A percentile compares a stretch with the other conserved stretches of the same genome.
These are phyloP conservation scores for Rosa persica DNA, from an alignment of 306 rosid genomes.

Conservation along the genomic window DNA sequence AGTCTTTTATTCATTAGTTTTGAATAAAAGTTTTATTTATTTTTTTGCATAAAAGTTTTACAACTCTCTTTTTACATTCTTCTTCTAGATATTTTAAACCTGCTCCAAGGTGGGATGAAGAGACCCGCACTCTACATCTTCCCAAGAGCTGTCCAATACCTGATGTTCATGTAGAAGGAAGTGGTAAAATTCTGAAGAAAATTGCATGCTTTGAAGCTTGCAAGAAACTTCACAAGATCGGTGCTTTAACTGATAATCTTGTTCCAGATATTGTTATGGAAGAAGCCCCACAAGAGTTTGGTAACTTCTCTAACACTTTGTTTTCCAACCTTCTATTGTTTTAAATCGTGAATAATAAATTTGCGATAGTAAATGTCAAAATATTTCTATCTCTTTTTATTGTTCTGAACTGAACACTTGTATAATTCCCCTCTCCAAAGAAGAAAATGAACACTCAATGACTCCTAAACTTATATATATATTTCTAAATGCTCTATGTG, in stretches of 20 bases:
- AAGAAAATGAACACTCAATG: background rate
- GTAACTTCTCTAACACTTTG: conserved; percentile 37
- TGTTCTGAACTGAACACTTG: background rate
- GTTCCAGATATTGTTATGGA: conserved; percentile 62
- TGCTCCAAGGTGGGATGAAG: conserved; percentile 66
- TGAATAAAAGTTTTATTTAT: conserved; percentile 1
- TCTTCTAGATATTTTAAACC: conserved; percentile 78
- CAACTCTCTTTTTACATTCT: background rate
- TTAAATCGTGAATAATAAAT: too few relatives aligned
- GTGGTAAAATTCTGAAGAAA: conserved; percentile 48
- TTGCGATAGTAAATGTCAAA: too few relatives aligned
- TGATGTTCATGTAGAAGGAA: conserved; percentile 46
- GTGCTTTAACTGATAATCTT: conserved; percentile 79
- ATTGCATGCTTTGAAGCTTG: conserved; percentile 89
- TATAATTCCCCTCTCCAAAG: background rate
- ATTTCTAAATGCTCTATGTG: conserved; percentile 12
- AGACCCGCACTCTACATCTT: conserved; percentile 53
- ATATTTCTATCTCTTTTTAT: background rate
- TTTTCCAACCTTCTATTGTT: background rate
- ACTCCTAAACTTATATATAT: conserved; percentile 1
- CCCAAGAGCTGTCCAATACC: conserved; percentile 80
- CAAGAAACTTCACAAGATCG: conserved; percentile 74
- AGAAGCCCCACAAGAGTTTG: conserved; percentile 49
- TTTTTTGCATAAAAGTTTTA: background rate
- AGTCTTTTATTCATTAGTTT: conserved; percentile 9